Evolutionary conservation across 495 filamentous ascomycete species (phyloP).

Genomic region (Astrothelium macrocarpum): DNA sequence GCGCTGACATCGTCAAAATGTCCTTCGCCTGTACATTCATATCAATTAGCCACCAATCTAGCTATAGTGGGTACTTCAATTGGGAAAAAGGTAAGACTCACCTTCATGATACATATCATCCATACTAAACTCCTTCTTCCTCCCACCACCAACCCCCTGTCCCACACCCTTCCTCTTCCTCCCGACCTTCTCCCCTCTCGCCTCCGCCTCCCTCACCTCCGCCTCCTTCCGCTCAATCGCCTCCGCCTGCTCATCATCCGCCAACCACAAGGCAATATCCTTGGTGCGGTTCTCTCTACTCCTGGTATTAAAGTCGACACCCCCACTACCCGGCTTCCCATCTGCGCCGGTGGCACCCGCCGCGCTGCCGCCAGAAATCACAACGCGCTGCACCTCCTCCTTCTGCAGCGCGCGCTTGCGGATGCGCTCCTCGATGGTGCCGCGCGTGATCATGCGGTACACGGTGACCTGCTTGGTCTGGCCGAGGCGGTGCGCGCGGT

Average conservation of each 20-base stretch:
- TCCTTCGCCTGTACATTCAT: constrained; percentile 63
- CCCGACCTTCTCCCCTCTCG: constrained; percentile 39
- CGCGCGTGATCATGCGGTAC: constrained; percentile 92
- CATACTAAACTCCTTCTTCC: constrained; percentile 55
- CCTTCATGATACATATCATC: constrained; percentile 99
- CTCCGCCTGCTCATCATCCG: constrained; percentile 88
- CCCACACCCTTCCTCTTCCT: constrained; percentile 55
- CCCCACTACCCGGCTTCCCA: constrained; percentile 43
- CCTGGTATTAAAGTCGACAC: constrained; percentile 89
- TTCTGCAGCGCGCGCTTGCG: constrained; percentile 96
- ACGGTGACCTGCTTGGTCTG: constrained; percentile 95
- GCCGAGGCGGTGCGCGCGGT: constrained; percentile 93
- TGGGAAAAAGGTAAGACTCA: constrained; percentile 38
- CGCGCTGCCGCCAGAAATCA: constrained; percentile 70
- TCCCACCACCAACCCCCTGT: constrained; percentile 39
- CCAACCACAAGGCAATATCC: constrained; percentile 94
- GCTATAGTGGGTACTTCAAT: too few relatives aligned
- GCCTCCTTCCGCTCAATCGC: constrained; percentile 82
- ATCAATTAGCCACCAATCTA: constrained; percentile 7
- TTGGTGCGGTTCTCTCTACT: constrained; percentile 84
- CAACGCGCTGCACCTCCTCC: constrained; percentile 96
- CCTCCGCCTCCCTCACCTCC: constrained; percentile 56
- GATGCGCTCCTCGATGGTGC: constrained; percentile 97
- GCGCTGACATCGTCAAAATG: constrained; percentile 73
- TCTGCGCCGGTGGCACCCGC: neutral